Percentiles rank a stretch among this genome's conserved stretches.
Evolutionary conservation across 768 basidiomycete species (phyloP).

Genomic region (Aureoboletus auriporus): DNA sequence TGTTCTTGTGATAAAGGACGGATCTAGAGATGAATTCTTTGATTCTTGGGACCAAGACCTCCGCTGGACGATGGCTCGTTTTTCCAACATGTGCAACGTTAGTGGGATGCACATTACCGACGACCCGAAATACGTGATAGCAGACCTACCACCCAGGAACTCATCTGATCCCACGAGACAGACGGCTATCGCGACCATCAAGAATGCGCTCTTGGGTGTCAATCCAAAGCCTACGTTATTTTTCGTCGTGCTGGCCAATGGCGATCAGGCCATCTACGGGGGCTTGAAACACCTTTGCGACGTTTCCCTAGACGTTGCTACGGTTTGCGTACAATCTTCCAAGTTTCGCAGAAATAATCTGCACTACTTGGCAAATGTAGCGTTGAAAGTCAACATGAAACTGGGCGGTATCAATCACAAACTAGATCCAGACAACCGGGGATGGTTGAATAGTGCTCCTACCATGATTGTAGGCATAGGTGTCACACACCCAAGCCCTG

Average conservation of each 20-base stretch:
- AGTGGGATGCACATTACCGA: slow-evolving; percentile 53
- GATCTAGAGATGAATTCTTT: slow-evolving; percentile 42
- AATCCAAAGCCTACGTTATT: slow-evolving; percentile 34
- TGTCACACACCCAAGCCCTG: slow-evolving; percentile 73
- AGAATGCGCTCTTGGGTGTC: slow-evolving; percentile 28
- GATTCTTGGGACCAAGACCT: slow-evolving; percentile 49
- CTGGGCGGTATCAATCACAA: slow-evolving; percentile 45
- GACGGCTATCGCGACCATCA: slow-evolving; percentile 41
- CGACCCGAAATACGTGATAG: slow-evolving; percentile 36
- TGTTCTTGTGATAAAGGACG: slow-evolving; percentile 60
- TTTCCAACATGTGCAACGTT: slow-evolving; percentile 51
- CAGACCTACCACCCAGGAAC: slow-evolving; percentile 43
- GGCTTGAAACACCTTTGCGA: slow-evolving; percentile 44
- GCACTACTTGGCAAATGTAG: slow-evolving; percentile 46
- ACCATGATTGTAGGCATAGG: slow-evolving; percentile 50
- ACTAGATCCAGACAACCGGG: slow-evolving; percentile 25
- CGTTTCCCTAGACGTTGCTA: slow-evolving; percentile 40
- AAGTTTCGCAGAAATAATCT: slow-evolving; percentile 49
- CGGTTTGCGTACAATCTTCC: slow-evolving; percentile 61
- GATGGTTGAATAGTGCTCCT: slow-evolving; percentile 34
- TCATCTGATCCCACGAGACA: slow-evolving; percentile 45
- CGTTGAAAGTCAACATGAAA: slow-evolving; percentile 48
- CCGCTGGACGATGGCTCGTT: slow-evolving; percentile 39
- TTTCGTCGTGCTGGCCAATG: slow-evolving; percentile 38
- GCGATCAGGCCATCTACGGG: slow-evolving; percentile 40